Evolutionary conservation across 345 rosid species (phyloP), one percentile per base, ranked within the genome.

Genomic region (Arabis alpina): DNA sequence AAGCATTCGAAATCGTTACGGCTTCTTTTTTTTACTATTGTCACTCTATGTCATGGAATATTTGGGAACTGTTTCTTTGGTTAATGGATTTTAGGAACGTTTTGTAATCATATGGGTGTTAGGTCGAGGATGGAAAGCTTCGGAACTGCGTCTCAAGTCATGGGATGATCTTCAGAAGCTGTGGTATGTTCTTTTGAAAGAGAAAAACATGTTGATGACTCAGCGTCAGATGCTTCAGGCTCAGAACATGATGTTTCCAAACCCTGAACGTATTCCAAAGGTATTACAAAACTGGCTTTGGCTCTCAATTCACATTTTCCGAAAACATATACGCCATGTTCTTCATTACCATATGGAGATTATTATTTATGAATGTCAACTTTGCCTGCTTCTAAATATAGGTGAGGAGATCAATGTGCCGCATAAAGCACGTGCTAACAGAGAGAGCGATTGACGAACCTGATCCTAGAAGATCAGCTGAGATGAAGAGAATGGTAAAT

Each of bases 181-280:
- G n/a, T n/a, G n/a, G n/a, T n/a, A n/a, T n/a, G n/a, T n/a, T n/a
- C n/a, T n/a, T n/a, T n/a, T n/a, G n/a, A n/a, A n/a, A n/a, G n/a
- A n/a, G n/a, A n/a, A n/a, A n/a, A n/a, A n/a, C n/a, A 88, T 91
- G 99, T 77, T 94, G 82, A 89, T 89, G 96, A 88, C 93, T 71
- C 99, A 94, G 66, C 88, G 88, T 16, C 97, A 94, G 83, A 85
- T 91, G 99, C 97, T 94, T 80, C 88, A 91, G 65, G 78, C 98
- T 0, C 89, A 91, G 73, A 95, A 85, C 79, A 79, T 95, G 54
- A 79, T 80, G 61, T 95, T 95, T 71, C 93, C 97, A 7, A 89
- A 89, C 83, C 99, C 98, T 53, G 99, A 95, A 74, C 97, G 99
- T 73, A 61, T 91, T 53, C 93, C 97, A n/a, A 92, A 94, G 96